Base-by-base conservation (phyloP, 192 early-diverging fungal species). In the Spizellomyces sp. region DNA sequence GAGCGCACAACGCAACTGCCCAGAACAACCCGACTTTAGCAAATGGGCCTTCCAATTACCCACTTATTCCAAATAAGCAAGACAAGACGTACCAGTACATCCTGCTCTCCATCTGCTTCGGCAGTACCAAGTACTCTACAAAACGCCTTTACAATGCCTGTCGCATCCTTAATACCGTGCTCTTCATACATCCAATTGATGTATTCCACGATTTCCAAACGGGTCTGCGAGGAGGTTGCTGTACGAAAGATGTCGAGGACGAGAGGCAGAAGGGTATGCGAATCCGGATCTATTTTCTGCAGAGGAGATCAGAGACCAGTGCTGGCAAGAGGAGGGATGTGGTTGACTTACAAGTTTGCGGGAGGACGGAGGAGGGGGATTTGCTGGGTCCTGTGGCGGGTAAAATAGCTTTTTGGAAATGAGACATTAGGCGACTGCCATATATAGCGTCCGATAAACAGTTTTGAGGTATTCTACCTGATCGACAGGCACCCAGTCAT, bases 401-500 rank as follows among this genome's bases (percentile, higher is more conserved):
- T 19, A 14, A 22, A 42, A 19, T 19, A 42, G 12, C 59, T 27
- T 12, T 19, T 14, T 22, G 22, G 19, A 61, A n/a, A 22, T 3
- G 41, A 61, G 12, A 22, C 59, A 36, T 54, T 54, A 54, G 50
- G 14, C 12, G 50, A 54, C 50, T 55, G 19, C 54, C 59, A 22
- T 61, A 4, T 2, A 41, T 41, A n/a, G 17, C 60, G 12, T 42
- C 22, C 55, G 44, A 47, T 45, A 17, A n/a, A 77, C 56, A 43
- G 6, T 64, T 21, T 75, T 36, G 27, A 59, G 9, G 77, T 58
- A 77, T 42, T 62, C 57, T 46, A 84, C 83, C 68, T 79, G 67
- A 50, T 83, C 78, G 9, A 67, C 17, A n/a, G 81, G 81, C 57
- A 71, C 77, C 84, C 84, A 85, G 48, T 64, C 60, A 58, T 81